These are phyloP conservation scores for Colletotrichum tropicale DNA, from an alignment of 2,329 filamentous ascomycete species.

Conservation along the genomic window DNA sequence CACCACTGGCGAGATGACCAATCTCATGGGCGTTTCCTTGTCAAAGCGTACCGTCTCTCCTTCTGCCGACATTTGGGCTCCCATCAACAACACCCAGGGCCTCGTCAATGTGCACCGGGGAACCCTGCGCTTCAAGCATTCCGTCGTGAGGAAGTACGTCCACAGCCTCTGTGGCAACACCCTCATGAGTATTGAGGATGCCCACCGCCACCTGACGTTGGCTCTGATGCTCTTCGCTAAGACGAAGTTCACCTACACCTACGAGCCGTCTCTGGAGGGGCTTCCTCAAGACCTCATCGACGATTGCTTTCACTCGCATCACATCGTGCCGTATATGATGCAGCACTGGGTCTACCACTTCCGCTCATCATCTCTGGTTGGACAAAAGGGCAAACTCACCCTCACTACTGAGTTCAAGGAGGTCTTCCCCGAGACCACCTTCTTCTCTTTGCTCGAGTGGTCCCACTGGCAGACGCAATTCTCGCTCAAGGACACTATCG, in stretches of 20 bases:
- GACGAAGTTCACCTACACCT: constrained; percentile 25
- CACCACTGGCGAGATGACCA: constrained; percentile 32
- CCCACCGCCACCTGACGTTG: constrained; percentile 36
- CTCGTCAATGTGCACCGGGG: constrained; percentile 38
- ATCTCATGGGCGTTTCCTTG: constrained; percentile 34
- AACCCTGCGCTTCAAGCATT: constrained; percentile 39
- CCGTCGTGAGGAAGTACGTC: constrained; percentile 34
- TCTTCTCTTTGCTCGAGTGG: constrained; percentile 39
- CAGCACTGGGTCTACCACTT: constrained; percentile 41
- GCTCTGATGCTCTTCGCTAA: constrained; percentile 38
- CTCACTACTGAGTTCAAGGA: constrained; percentile 36
- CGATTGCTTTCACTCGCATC: constrained; percentile 28
- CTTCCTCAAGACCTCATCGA: constrained; percentile 29
- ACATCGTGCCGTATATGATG: constrained; percentile 38
- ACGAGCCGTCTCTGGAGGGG: constrained; percentile 31
- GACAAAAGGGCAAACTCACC: constrained; percentile 28
- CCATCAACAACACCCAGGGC: constrained; percentile 21
- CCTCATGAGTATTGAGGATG: constrained; percentile 34
- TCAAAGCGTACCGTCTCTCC: constrained; percentile 22
- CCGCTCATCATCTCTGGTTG: constrained; percentile 33
- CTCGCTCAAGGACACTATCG: constrained; percentile 25
- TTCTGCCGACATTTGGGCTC: constrained; percentile 16
- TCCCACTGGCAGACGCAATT: constrained; percentile 32
- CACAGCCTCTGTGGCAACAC: constrained; percentile 35
- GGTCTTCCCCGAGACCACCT: constrained; percentile 38